Base-by-base conservation (phyloP, 495 filamentous ascomycete species). In the Daldinia loculata region DNA sequence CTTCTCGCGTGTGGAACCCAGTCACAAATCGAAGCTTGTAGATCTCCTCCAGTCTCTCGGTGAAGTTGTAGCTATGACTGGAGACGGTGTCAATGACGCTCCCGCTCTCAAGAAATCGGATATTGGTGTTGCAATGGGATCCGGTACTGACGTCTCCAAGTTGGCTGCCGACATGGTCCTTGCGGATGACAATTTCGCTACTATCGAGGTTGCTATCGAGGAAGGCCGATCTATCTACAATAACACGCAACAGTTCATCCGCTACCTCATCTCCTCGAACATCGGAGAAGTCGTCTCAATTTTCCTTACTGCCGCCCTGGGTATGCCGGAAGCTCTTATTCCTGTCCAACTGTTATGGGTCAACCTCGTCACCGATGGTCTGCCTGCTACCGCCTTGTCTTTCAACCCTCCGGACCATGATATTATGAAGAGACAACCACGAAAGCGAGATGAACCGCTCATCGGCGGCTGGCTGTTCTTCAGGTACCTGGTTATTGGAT, bases 201-300 rank as follows among this genome's bases (percentile, higher is more conserved):
- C 96, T 27, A 99, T 99, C 75, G 92, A 95, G 74, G 86, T 92
- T 61, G 96, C 96, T 36, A 94, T 99, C 58, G 95, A 98, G 80
- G 96, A 99, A 80, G 96, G 96, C 59, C 90, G 96, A 59, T 94
- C 94, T 34, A 99, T 99, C 83, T 99, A 97, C 86, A 98, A 95
- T 89, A 99, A 99, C 85, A 99, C 96, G 3, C 96, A 99, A 77
- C 96, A 99, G 77, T 99, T 99, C 79, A 99, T 99, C 80, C 92
- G 96, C 29, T 99, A 99, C 78, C 86, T 99, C 56, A 99, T 99
- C 80, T 97, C 94, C 8, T 98, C 94, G 32, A 99, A 99, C 82
- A 99, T 99, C 56, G 96, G 96, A 80, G 96, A 99, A 78, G 96
- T 99, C 34, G 96, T 99, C 9, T 99, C 96, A 17, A 99, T 99